phyloP scores from a whole-genome alignment of 495 filamentous ascomycete species.

The Penicillium samsonianum region DNA sequence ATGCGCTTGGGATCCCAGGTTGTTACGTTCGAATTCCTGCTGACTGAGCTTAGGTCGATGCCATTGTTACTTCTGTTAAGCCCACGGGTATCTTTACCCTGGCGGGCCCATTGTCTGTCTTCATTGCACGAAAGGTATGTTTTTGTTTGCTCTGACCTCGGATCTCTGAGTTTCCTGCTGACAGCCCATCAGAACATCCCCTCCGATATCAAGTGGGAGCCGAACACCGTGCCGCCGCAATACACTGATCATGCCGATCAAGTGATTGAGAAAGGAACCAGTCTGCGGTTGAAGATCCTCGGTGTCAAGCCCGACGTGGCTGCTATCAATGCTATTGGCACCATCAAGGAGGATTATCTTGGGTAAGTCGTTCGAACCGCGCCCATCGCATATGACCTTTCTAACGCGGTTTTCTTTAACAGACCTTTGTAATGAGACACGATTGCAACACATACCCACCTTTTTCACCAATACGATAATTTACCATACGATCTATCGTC shows the following conservation, averaged over 20 bases:
- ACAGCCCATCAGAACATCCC: conserved; percentile 73
- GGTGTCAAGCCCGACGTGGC: conserved; percentile 89
- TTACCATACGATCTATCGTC: conserved; percentile 8
- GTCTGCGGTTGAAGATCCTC: conserved; percentile 89
- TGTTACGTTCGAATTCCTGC: neutral
- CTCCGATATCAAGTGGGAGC: conserved; percentile 87
- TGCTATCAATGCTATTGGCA: conserved; percentile 94
- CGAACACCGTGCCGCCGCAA: conserved; percentile 82
- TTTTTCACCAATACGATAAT: conserved; percentile 15
- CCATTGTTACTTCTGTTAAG: conserved; percentile 85
- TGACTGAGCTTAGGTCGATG: conserved; percentile 69
- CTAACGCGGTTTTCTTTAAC: conserved; percentile 10
- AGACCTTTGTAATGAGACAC: conserved; percentile 44
- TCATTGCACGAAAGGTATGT: conserved; percentile 83
- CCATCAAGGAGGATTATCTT: conserved; percentile 82
- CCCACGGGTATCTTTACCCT: conserved; percentile 90
- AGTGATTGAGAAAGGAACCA: conserved; percentile 89
- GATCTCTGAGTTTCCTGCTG: conserved; percentile 10
- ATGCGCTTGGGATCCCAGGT: conserved; percentile 35
- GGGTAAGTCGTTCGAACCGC: conserved; percentile 40
- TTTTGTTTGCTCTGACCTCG: neutral
- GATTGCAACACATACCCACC: conserved; percentile 29
- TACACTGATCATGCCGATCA: conserved; percentile 86
- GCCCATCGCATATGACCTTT: neutral
- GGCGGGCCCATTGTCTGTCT: conserved; percentile 83